phyloP scores from a whole-genome alignment of 2,329 filamentous ascomycete genomes.

The Lachnellula willkommii region DNA sequence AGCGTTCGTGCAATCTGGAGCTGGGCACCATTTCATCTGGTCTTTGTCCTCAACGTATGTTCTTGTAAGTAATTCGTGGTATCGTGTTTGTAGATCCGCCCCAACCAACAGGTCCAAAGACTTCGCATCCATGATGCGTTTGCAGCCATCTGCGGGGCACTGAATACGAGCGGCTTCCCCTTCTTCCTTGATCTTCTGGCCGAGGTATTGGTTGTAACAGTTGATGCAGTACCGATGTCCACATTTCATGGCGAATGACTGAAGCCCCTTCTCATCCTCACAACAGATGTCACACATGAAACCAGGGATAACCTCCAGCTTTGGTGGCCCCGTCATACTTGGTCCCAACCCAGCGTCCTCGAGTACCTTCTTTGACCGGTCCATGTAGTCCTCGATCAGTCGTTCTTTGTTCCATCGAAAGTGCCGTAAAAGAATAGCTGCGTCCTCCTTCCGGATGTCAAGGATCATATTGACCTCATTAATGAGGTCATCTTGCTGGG shows the following conservation, averaged over 20 bases:
- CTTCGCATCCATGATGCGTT: conserved; percentile 83
- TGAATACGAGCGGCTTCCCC: conserved; percentile 93
- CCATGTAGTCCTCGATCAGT: conserved; percentile 94
- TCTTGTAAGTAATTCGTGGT: conserved; percentile 79
- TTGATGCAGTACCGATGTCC: conserved; percentile 88
- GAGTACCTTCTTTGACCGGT: conserved; percentile 70
- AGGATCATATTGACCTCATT: conserved; percentile 88
- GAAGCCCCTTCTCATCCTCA: conserved; percentile 71
- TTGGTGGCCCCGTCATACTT: conserved; percentile 55
- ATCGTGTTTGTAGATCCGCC: conserved; percentile 54
- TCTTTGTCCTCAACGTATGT: conserved; percentile 98
- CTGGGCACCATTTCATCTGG: conserved; percentile 93
- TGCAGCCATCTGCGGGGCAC: conserved; percentile 83
- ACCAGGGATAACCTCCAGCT: conserved; percentile 63
- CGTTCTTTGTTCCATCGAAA: conserved; percentile 96
- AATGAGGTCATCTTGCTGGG: conserved; percentile 79
- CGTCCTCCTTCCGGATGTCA: conserved; percentile 80
- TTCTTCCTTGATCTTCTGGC: conserved; percentile 90
- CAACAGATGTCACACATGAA: conserved; percentile 96
- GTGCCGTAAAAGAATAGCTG: conserved; percentile 82
- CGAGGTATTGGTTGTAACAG: conserved; percentile 87
- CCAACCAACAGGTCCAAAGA: conserved; percentile 74
- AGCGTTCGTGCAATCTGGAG: conserved; percentile 93
- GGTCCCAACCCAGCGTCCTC: conserved; percentile 78
- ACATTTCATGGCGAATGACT: conserved; percentile 92